Evolutionary conservation across 225 moss, liverwort and hornwort species (phyloP).

Genomic region (Marchantia polymorpha): DNA sequence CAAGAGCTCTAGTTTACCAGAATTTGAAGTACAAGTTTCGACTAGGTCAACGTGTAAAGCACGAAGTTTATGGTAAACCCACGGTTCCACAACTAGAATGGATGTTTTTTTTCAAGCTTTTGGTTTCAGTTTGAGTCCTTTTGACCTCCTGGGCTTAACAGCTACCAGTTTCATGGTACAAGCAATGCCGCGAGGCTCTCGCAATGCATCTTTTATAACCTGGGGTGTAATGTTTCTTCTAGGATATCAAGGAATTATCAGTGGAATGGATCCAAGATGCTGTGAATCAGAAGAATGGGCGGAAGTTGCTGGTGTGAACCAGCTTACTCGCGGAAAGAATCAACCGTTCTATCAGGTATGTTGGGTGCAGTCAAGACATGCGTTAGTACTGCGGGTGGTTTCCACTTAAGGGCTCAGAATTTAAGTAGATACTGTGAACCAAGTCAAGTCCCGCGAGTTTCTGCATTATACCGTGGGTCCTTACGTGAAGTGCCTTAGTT

Average conservation of each 20-base stretch:
- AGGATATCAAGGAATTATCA: constrained; percentile 81
- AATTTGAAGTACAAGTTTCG: constrained; percentile 66
- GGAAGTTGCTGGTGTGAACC: constrained; percentile 49
- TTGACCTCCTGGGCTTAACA: neutral
- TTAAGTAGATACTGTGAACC: too few relatives aligned
- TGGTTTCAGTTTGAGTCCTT: neutral
- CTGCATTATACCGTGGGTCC: too few relatives aligned
- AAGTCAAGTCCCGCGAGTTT: too few relatives aligned
- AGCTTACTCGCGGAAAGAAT: constrained; percentile 62
- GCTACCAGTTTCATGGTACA: neutral
- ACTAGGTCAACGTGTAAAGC: constrained; percentile 82
- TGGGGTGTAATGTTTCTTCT: neutral
- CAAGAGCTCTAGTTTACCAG: constrained; percentile 61
- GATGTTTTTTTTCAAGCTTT: neutral
- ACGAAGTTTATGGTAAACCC: constrained; percentile 53
- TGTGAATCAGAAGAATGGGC: constrained; percentile 76
- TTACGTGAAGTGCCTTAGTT: too few relatives aligned
- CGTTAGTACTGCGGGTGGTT: neutral
- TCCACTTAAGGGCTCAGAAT: neutral
- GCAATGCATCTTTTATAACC: neutral
- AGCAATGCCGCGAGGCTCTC: too few relatives aligned
- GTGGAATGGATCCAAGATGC: constrained; percentile 93
- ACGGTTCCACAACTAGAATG: neutral
- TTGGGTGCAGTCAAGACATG: neutral
- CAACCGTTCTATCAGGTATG: constrained; percentile 96